These are phyloP conservation scores for Closterium sp. DNA, from an alignment of 139 green algal species.

Conservation along the genomic window DNA sequence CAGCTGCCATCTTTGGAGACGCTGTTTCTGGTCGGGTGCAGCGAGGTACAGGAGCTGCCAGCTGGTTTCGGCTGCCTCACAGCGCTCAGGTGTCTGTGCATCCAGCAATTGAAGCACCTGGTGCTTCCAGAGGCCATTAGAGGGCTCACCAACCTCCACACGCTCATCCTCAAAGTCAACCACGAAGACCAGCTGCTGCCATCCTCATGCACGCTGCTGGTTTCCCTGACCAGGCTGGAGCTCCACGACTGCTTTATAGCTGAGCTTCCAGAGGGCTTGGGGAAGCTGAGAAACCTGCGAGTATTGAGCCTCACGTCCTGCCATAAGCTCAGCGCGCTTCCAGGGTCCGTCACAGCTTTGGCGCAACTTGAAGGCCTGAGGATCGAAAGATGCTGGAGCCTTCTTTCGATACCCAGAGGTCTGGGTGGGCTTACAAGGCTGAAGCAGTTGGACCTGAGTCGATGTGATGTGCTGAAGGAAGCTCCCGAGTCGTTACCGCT, in stretches of 20 bases:
- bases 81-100: not conserved
- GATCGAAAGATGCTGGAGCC: not conserved
- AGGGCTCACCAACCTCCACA: not conserved
- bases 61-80: not conserved
- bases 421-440: not conserved
- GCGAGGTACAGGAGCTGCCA: not conserved
- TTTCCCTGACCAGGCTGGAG: too few species aligned
- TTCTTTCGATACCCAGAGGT: not conserved
- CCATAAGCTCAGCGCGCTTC: not conserved
- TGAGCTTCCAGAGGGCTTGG: too few species aligned
- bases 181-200: too few species aligned
- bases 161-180: not conserved
- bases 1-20: not conserved
- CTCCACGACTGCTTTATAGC: not conserved
- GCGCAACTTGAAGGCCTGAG: not conserved
- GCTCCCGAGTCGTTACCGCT: too few species aligned
- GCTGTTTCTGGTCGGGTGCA: not conserved
- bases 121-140: not conserved
- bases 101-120: not conserved
- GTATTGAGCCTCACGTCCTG: too few species aligned
- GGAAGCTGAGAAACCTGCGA: too few species aligned
- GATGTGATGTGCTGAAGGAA: not conserved
- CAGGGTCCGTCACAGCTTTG: not conserved
- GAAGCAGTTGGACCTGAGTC: not conserved
- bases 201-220: too few species aligned